These are phyloP conservation scores for Xerocomus potaroensis DNA, from an alignment of 768 basidiomycete species.

Conservation along the genomic window DNA sequence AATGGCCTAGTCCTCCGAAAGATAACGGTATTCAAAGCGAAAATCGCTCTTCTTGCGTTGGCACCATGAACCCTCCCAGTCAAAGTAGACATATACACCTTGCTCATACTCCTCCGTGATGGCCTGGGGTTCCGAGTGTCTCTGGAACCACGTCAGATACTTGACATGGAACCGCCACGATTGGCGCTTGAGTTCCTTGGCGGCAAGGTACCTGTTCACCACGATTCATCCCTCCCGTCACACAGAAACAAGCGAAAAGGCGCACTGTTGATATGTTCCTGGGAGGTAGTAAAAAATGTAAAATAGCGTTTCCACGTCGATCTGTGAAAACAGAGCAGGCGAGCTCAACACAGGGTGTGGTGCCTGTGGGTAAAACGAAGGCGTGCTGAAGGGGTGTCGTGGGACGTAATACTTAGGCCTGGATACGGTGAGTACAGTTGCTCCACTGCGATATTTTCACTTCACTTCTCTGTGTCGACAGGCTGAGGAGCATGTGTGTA, in stretches of 20 bases:
- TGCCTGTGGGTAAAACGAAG: slow-evolving; percentile 89
- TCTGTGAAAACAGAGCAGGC: slow-evolving; percentile 78
- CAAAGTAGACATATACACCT: slow-evolving; percentile 98
- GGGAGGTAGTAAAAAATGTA: slow-evolving; percentile 98
- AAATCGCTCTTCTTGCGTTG: slow-evolving; percentile 98
- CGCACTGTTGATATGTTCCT: slow-evolving; percentile 94
- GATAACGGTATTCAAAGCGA: slow-evolving; percentile 92
- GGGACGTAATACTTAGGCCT: slow-evolving; percentile 98
- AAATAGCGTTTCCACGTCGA: slow-evolving; percentile 96
- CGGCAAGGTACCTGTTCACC: slow-evolving; percentile 75
- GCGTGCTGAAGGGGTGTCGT: slow-evolving; percentile 86
- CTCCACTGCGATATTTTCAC: slow-evolving; percentile 17
- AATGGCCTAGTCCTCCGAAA: slow-evolving; percentile 67
- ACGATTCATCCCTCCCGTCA: slow-evolving; percentile 1
- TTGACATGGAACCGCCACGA: slow-evolving; percentile 99
- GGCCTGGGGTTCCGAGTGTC: slow-evolving; percentile 95
- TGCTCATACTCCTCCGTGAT: slow-evolving; percentile 99
- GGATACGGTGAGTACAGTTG: slow-evolving; percentile 10
- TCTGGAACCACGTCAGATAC: slow-evolving; percentile 99
- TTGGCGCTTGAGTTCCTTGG: slow-evolving; percentile 94
- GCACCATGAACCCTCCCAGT: slow-evolving; percentile 99
- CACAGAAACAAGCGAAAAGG: background rate
- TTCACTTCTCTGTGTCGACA: slow-evolving; percentile 94
- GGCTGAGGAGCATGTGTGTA: slow-evolving; percentile 87
- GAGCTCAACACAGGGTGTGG: slow-evolving; percentile 79